Evolutionary conservation across 805 yeast genomes (phyloP), one percentile per base, ranked within the genome.

Genomic region (Spathaspora sp.): DNA sequence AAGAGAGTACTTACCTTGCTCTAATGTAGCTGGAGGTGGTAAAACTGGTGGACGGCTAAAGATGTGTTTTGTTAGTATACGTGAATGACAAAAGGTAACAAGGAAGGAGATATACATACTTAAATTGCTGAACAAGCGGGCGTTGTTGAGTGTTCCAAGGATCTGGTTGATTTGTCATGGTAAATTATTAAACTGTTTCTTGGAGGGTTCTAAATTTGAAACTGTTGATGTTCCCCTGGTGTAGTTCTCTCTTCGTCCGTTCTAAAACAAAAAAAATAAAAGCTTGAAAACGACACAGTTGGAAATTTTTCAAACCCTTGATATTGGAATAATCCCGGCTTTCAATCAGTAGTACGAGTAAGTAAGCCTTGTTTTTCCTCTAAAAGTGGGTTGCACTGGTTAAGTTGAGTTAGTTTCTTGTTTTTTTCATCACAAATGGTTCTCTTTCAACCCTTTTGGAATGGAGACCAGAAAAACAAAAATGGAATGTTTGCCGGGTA

Each of bases 1-100:
- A 18, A 42, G 11, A 39, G 19, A 17, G 44, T 43, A 75, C 78
- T 49, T 73, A 74, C 81, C 78, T 50, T 78, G 69, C 59, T 79
- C 83, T 55, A 79, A 68, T 42, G 76, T 67, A 16, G 81, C 80
- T 16, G 86, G 85, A 11, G 86, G 85, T 6, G 85, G 86, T 54
- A 81, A 70, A 16, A 81, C 83, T 10, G 85, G 85, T 6, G 83
- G 82, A 60, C 81, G 83, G 57, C 84, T 80, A 54, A n/a, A 47
- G 49, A 19, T 31, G 32, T 20, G 12, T 10, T 12, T 39, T 23
- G 69, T 63, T 64, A 66, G 72, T 66, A 66, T 14, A 18, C 14
- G 38, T 16, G 10, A n/a, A 17, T n/a, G 7, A n/a, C n/a, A n/a
- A n/a, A 16, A 9, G 49, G 23, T 18, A 35, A 10, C 2, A 43